Evolutionary conservation across 1,284 basidiomycete genomes (phyloP).

Genomic region (Sparassis latifolia): DNA sequence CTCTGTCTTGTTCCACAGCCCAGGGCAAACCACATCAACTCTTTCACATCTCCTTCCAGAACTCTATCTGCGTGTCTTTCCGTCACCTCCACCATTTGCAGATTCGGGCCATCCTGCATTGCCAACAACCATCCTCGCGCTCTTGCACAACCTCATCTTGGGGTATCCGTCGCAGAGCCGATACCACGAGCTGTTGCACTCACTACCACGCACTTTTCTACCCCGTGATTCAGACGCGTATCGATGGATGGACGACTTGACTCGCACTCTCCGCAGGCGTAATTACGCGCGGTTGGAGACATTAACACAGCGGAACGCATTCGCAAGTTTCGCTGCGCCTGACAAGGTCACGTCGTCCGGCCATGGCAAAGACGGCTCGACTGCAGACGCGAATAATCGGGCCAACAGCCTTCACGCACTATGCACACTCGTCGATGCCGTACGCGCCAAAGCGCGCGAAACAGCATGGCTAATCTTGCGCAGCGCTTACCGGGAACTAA

Average conservation of each 20-base stretch:
- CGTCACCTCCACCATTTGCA: background rate
- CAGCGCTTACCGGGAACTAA: conserved; percentile 57
- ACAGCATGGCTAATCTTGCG: conserved; percentile 56
- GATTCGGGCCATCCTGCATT: conserved; percentile 17
- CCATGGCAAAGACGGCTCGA: conserved; percentile 18
- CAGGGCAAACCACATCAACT: conserved; percentile 51
- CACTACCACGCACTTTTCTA: conserved; percentile 31
- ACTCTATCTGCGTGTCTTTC: conserved; percentile 28
- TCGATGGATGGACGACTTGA: conserved; percentile 43
- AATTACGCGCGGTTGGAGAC: conserved; percentile 47
- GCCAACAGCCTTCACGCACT: conserved; percentile 36
- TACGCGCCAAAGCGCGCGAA: conserved; percentile 45
- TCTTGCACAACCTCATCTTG: conserved; percentile 48
- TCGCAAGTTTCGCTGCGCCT: conserved; percentile 8
- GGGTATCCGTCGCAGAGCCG: conserved; percentile 54
- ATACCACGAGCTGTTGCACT: conserved; percentile 41
- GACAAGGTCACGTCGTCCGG: background rate
- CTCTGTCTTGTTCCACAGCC: conserved; percentile 50
- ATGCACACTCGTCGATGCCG: conserved; percentile 33
- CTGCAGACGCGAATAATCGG: conserved; percentile 5
- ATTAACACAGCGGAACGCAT: conserved; percentile 26
- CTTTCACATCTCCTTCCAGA: conserved; percentile 49
- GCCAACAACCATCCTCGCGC: conserved; percentile 35
- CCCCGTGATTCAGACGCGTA: conserved; percentile 24
- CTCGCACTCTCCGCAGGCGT: conserved; percentile 38